Evolutionary conservation across 306 rosid genomes (phyloP), one percentile per base, ranked within the genome.

Genomic region (Lathyrus sativus): DNA sequence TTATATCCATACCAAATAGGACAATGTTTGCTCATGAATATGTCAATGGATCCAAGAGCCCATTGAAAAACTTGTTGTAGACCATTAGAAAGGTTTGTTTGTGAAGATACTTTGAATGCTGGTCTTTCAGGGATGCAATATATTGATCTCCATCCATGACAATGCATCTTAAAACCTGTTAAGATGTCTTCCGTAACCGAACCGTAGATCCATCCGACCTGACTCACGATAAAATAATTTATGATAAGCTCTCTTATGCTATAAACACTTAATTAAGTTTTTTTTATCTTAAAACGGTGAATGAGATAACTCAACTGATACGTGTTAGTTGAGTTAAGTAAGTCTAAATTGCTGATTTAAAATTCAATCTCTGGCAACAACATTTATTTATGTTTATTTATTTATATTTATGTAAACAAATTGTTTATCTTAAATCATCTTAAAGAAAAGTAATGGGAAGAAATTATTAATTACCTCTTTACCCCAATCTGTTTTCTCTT

Each of bases 171-270:
- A 73, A 89, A 89, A 6, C 92, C 87, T 35, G 92, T 89, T 69
- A 86, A 45, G 51, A 83, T 86, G 60, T 89, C 90, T 79, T 85
- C 92, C 38, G 84, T 83, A 12, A 78, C 80, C 13, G 92, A 89
- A 62, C 96, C 92, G 74, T 89, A 86, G 70, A 83, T 89, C 96
- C 96, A 89, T 9, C 96, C 96, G 44, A 89, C 87, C 96, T 89
- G 65, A 65, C 24, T 35, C 28, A 22, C 10, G 10, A 17, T 60
- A 58, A 56, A 56, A 56, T 13, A 6, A 45, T 1, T 35, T 24
- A 24, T 24, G 26, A 19, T 19, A 19, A 19, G 22, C 22, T 19
- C 22, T 19, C 22, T 19, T 19, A 19, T 19, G 22, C 0, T 19
- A 35, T 7, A 35, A 35, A 1, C 9, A 35, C 4, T 24, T 24